phyloP scores from a whole-genome alignment of 2,329 filamentous ascomycete species.

The Aureobasidium sp. region DNA sequence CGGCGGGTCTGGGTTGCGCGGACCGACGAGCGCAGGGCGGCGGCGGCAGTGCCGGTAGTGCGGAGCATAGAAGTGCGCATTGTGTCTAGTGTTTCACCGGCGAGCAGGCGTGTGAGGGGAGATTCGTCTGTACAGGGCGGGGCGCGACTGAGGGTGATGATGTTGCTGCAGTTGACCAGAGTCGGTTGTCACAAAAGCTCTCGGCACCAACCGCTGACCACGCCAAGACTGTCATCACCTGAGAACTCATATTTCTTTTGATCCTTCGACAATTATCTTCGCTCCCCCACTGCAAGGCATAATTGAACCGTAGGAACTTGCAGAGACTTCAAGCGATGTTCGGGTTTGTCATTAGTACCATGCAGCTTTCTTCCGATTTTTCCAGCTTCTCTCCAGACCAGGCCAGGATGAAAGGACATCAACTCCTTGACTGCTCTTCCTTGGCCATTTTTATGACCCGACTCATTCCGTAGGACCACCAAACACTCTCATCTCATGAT shows the following conservation, averaged over 20 bases:
- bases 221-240: not conserved
- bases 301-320: not conserved
- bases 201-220: slow-evolving; percentile 6
- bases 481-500: slow-evolving; percentile 4
- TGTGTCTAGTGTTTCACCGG: slow-evolving; percentile 6
- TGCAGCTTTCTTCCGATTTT: not conserved
- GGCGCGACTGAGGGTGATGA: slow-evolving; percentile 1
- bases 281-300: not conserved
- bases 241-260: not conserved
- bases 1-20: slow-evolving; percentile 46
- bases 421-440: not conserved
- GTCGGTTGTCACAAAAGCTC: slow-evolving; percentile 2
- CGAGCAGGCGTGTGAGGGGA: not conserved
- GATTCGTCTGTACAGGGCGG: slow-evolving; percentile 9
- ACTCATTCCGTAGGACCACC: not conserved
- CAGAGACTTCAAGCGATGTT: too few species aligned
- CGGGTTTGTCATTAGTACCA: too few species aligned
- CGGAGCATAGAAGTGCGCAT: slow-evolving; percentile 19
- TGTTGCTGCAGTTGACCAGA: slow-evolving; percentile 1
- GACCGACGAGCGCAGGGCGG: slow-evolving; percentile 14
- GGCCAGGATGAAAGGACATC: not conserved
- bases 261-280: not conserved
- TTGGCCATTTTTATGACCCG: too few species aligned
- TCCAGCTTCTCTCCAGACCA: not conserved
- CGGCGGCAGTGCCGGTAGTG: slow-evolving; percentile 17